Conservation (phyloP, 2,329 filamentous ascomycete genomes). For the Neonectria faginata region DNA sequence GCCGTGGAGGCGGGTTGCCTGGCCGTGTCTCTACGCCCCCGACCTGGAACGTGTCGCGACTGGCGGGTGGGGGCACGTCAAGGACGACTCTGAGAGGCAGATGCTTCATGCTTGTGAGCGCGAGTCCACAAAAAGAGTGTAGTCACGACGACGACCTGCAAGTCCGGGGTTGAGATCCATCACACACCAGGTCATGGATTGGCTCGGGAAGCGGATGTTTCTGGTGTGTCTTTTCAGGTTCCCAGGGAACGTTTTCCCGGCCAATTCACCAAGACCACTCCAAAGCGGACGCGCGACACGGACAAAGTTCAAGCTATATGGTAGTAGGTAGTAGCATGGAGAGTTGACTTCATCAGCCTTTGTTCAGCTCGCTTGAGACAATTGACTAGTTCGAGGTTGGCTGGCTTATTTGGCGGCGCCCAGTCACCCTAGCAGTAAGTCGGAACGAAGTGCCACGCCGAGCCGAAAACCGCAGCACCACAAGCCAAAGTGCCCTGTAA, state of each 20-base stretch:
- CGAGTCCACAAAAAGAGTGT: conserved; percentile 17
- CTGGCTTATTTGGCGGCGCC: conserved; percentile 15
- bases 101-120: conserved; percentile 16
- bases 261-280: not conserved
- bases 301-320: conserved; percentile 35
- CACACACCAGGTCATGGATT: conserved; percentile 2
- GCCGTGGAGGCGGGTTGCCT: conserved; percentile 28
- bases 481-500: conserved; percentile 25
- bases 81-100: conserved; percentile 25
- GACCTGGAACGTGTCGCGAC: conserved; percentile 25
- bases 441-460: conserved; percentile 21
- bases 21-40: conserved; percentile 28
- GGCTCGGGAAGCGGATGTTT: not conserved
- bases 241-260: conserved; percentile 18
- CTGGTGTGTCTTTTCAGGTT: conserved; percentile 15
- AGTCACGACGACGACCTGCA: conserved; percentile 20
- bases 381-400: conserved; percentile 14
- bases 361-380: conserved; percentile 29
- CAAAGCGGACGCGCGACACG: conserved; percentile 9
- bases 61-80: conserved; percentile 16
- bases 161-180: conserved; percentile 27
- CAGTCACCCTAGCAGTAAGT: conserved; percentile 12
- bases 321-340: conserved; percentile 4
- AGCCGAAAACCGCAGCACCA: conserved; percentile 20
- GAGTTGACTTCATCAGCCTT: not conserved